Evolutionary conservation across 2,329 filamentous ascomycete species (phyloP).

Genomic region (Alternaria dauci): DNA sequence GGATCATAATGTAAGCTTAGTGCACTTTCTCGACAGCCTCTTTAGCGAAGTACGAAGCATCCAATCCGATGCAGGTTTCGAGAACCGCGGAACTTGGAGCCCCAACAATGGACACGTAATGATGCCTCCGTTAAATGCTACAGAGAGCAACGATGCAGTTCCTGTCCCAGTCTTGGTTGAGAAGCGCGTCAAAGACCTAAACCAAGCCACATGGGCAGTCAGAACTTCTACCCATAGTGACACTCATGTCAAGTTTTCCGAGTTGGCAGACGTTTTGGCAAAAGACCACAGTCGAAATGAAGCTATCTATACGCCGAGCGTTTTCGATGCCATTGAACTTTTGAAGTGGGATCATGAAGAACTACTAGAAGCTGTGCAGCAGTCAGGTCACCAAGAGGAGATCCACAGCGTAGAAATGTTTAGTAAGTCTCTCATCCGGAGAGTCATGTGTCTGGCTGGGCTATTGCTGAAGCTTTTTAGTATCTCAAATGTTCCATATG

Average conservation of each 20-base stretch:
- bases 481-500: conserved; percentile 72
- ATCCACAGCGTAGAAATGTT: conserved; percentile 50
- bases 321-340: conserved; percentile 59
- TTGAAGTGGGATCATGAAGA: conserved; percentile 53
- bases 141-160: background rate
- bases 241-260: conserved; percentile 62
- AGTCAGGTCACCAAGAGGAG: conserved; percentile 21
- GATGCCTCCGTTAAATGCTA: conserved; percentile 19
- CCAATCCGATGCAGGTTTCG: conserved; percentile 28
- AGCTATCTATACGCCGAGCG: conserved; percentile 65
- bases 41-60: conserved; percentile 28
- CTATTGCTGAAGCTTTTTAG: conserved; percentile 30
- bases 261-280: conserved; percentile 69
- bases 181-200: conserved; percentile 26
- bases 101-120: conserved; percentile 17
- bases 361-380: conserved; percentile 34
- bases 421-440: conserved; percentile 37
- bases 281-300: conserved; percentile 66
- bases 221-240: conserved; percentile 63
- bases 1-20: conserved; percentile 17
- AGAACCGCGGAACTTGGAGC: conserved; percentile 23
- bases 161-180: conserved; percentile 24
- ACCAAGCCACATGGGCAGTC: conserved; percentile 68
- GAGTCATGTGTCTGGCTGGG: background rate
- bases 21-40: conserved; percentile 26